Percentiles rank a stretch among this genome's conserved stretches.
Evolutionary conservation across 176 grass and related monocot species (phyloP).

Genomic region (Secale cereale): DNA sequence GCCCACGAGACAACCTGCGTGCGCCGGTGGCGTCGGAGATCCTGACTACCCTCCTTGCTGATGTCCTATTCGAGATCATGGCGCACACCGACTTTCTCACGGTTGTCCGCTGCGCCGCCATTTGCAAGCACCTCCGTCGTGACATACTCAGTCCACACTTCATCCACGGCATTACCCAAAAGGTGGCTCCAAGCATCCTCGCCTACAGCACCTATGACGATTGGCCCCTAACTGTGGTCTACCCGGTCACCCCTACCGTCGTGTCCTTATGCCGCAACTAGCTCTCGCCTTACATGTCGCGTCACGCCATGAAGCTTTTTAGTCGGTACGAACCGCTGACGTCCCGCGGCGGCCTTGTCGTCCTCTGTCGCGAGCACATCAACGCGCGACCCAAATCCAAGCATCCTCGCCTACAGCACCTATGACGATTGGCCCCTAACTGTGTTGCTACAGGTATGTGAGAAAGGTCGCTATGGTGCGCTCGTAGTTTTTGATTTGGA

Average conservation of each 20-base stretch:
- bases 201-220: not conserved
- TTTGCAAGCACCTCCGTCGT: not conserved
- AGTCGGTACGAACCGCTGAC: rapidly evolving
- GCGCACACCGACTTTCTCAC: too few relatives aligned
- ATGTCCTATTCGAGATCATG: not conserved
- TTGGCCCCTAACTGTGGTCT: not conserved
- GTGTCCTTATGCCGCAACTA: not conserved
- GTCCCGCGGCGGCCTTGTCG: not conserved
- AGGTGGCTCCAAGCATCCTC: not conserved
- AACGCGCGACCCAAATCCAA: not conserved
- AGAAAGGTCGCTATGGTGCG: too few relatives aligned
- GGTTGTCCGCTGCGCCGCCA: not conserved
- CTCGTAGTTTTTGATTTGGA: too few relatives aligned
- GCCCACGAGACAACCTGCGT: too few relatives aligned
- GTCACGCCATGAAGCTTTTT: too few relatives aligned
- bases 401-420: too few relatives aligned
- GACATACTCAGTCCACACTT: not conserved
- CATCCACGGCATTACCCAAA: not conserved
- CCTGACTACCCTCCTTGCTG: too few relatives aligned
- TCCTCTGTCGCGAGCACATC: not conserved
- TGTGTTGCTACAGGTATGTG: too few relatives aligned
- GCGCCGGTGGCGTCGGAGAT: too few relatives aligned
- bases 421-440: too few relatives aligned
- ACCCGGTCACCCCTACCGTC: not conserved
- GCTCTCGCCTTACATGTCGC: not conserved